Conservation (phyloP, 495 filamentous ascomycete species). For the Aspergillus haitiensis region DNA sequence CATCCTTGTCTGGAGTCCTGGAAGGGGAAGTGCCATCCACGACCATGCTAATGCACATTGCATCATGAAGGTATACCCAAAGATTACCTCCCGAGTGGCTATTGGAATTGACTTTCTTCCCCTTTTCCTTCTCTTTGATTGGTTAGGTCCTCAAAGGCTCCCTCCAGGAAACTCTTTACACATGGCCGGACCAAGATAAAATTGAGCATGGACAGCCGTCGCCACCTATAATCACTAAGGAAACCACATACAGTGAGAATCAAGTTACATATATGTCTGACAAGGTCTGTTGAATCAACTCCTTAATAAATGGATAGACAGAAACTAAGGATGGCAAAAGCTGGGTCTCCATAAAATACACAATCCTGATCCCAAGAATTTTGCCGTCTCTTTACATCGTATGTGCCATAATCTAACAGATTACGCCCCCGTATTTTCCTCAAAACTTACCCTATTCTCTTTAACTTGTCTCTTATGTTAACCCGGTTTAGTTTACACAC, state of each 20-base stretch:
- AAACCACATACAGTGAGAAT: slow-evolving; percentile 55
- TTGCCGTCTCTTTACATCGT: slow-evolving; percentile 84
- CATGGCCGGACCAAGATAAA: slow-evolving; percentile 61
- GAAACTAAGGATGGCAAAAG: slow-evolving; percentile 29
- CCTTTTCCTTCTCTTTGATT: not conserved
- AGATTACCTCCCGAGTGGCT: not conserved
- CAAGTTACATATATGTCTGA: slow-evolving; percentile 86
- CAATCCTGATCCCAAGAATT: slow-evolving; percentile 67
- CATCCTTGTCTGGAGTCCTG: slow-evolving; percentile 89
- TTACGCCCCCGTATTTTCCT: too few relatives aligned
- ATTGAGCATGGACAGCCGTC: slow-evolving; percentile 48
- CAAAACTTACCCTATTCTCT: too few relatives aligned
- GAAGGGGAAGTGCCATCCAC: slow-evolving; percentile 81
- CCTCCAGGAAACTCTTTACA: slow-evolving; percentile 77
- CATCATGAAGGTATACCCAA: slow-evolving; percentile 55
- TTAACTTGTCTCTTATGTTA: too few relatives aligned
- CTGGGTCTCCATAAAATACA: slow-evolving; percentile 81
- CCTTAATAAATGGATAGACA: not conserved
- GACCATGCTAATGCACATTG: slow-evolving; percentile 87
- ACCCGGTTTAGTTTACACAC: slow-evolving; percentile 69
- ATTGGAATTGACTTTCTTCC: not conserved
- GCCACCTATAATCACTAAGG: slow-evolving; percentile 42
- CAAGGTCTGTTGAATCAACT: slow-evolving; percentile 39
- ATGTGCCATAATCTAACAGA: slow-evolving; percentile 34
- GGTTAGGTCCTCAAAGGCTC: slow-evolving; percentile 67